Base-by-base conservation (phyloP, 2,329 filamentous ascomycete species). In the Aspergillus sp. region DNA sequence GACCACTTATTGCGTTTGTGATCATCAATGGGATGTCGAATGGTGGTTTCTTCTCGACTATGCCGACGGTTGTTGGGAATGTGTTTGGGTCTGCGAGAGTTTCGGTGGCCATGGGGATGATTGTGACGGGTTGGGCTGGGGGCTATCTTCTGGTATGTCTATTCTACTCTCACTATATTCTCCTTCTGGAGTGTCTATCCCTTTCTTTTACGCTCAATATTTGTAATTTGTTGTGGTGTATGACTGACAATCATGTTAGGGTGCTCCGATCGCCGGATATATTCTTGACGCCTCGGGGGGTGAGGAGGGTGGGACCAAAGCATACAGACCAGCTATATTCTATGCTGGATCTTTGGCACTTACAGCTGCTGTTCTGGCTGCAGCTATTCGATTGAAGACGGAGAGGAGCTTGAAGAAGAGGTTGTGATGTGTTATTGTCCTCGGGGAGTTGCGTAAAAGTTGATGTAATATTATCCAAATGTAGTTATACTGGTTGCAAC, bases 21-120 rank as follows among this genome's bases (percentile, higher is more conserved):
- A 76, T 88, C 6, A 74, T 89, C 23, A 89, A 88, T 64, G 87
- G 87, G 0, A 74, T 82, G 43, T 81, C 83, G 5, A 89, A 88
- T 66, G 87, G 87, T 0, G 85, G 83, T 0, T 89, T 89, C 76
- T 89, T 89, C 68, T 82, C 84, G 1, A 84, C 84, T 0, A 87
- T 89, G 79, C 87, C 87, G 0, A 88, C 87, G 0, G 86, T 86
- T 2, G 83, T 89, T 0, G 82, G 84, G 0, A 86, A 82, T 64
- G 81, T 86, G 0, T 88, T 87, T 74, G 86, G 85, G 1, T 84
- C 80, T 3, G 80, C 80, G 1, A 77, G 83, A 4, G 80, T 86
- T 43, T 78, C 82, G 3, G 82, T 86, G 22, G 85, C 84, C 0
- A 86, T 89, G 82, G 82, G 84, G 4, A 88, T 89, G 85, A 80